Conservation (phyloP, 2,329 filamentous ascomycete species). For the Helotiales sp. region DNA sequence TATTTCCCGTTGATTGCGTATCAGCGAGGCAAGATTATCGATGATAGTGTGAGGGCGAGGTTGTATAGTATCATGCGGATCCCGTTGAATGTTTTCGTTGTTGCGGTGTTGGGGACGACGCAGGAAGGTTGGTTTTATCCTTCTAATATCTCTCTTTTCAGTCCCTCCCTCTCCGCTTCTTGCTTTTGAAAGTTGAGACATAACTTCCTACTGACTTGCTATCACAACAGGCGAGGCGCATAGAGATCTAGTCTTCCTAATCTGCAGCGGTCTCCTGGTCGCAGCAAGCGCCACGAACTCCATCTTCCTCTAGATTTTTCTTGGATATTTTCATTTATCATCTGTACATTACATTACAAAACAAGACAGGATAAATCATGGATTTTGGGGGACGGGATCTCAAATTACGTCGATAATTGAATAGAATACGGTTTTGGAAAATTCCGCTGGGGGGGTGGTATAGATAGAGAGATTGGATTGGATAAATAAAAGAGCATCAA, state of each 20-base stretch:
- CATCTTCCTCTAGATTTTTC: not conserved
- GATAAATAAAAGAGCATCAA: too few relatives aligned
- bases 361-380: not conserved
- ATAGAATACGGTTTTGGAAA: not conserved
- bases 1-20: slow-evolving; percentile 62
- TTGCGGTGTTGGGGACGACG: slow-evolving; percentile 52
- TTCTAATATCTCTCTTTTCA: too few relatives aligned
- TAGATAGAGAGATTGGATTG: too few relatives aligned
- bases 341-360: not conserved
- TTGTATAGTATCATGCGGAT: slow-evolving; percentile 62
- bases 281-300: slow-evolving; percentile 6
- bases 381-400: not conserved
- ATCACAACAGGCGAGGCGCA: not conserved
- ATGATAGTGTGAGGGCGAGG: slow-evolving; percentile 56
- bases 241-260: slow-evolving; percentile 6
- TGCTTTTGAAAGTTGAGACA: too few relatives aligned
- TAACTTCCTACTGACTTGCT: too few relatives aligned
- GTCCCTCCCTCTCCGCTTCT: not conserved
- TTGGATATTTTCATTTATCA: not conserved
- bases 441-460: too few relatives aligned
- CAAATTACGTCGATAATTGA: not conserved
- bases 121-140: slow-evolving; percentile 46
- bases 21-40: slow-evolving; percentile 57
- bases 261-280: not conserved
- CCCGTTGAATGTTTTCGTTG: slow-evolving; percentile 61